Conservation (phyloP, 331 rosid genomes). For the Arachis monticola region DNA sequence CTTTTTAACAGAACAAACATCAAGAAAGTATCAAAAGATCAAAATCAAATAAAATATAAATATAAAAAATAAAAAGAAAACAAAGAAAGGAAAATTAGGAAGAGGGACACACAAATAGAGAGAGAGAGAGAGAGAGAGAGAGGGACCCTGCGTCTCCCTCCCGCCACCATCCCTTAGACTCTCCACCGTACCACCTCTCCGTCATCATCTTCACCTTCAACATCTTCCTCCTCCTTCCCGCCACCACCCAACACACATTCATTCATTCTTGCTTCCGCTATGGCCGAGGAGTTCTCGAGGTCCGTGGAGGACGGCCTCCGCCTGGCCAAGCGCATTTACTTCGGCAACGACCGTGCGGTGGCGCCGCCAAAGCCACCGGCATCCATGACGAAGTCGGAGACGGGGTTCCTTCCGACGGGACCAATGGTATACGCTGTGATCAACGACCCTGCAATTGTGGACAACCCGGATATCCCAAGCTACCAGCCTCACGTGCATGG, state of each 20-base stretch:
- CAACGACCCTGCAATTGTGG: conserved; percentile 69
- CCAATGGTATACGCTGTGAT: conserved; percentile 82
- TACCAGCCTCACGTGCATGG: conserved; percentile 96
- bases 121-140: too few relatives aligned
- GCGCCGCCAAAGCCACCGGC: conserved; percentile 54
- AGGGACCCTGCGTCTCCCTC: too few relatives aligned
- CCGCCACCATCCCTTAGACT: too few relatives aligned
- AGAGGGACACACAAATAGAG: too few relatives aligned
- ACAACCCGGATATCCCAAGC: conserved; percentile 86
- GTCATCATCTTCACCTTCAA: not conserved
- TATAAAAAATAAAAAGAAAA: too few relatives aligned
- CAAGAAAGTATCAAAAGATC: too few relatives aligned
- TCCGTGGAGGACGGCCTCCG: conserved; percentile 80
- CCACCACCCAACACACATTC: too few relatives aligned
- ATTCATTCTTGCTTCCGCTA: too few relatives aligned
- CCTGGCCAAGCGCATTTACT: conserved; percentile 72
- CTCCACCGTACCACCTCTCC: too few relatives aligned
- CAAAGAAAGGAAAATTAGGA: too few relatives aligned
- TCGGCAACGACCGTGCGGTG: conserved; percentile 68
- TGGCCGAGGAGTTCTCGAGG: conserved; percentile 55
- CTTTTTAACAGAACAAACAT: too few relatives aligned
- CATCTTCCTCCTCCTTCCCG: not conserved
- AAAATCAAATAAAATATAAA: too few relatives aligned
- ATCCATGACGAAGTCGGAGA: conserved; percentile 48
- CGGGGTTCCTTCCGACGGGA: conserved; percentile 53